Evolutionary conservation across 441 rosid genomes (phyloP).

Genomic region (Syzygium syzygioides): DNA sequence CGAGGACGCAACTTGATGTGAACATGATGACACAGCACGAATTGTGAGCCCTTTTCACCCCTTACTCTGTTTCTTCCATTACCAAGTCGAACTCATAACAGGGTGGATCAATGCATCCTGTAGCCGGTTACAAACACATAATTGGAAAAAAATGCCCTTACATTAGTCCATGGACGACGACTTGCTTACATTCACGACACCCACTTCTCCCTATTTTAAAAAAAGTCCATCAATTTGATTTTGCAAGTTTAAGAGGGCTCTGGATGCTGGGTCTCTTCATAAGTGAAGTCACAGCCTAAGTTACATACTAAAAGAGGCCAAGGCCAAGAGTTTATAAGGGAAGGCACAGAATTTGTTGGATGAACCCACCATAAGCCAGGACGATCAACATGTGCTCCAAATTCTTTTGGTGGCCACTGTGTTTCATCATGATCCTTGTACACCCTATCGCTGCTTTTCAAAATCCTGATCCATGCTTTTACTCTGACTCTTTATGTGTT

Average conservation of each 20-base stretch:
- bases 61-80: background rate
- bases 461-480: background rate
- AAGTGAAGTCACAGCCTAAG: background rate
- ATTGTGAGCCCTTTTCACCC: background rate
- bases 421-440: constrained; percentile 23
- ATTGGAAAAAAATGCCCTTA: background rate
- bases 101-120: background rate
- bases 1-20: background rate
- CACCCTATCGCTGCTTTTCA: background rate
- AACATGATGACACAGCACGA: background rate
- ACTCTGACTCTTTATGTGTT: background rate
- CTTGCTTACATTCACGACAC: background rate
- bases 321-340: background rate
- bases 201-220: background rate
- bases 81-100: background rate
- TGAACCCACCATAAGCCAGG: constrained; percentile 3
- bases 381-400: constrained; percentile 18
- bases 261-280: background rate
- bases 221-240: background rate
- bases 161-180: background rate
- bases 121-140: background rate
- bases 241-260: background rate
- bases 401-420: constrained; percentile 16
- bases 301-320: background rate
- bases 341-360: background rate